Evolutionary conservation across 768 basidiomycete genomes (phyloP), one percentile per base, ranked within the genome.

Genomic region (Auriscalpium orientale): DNA sequence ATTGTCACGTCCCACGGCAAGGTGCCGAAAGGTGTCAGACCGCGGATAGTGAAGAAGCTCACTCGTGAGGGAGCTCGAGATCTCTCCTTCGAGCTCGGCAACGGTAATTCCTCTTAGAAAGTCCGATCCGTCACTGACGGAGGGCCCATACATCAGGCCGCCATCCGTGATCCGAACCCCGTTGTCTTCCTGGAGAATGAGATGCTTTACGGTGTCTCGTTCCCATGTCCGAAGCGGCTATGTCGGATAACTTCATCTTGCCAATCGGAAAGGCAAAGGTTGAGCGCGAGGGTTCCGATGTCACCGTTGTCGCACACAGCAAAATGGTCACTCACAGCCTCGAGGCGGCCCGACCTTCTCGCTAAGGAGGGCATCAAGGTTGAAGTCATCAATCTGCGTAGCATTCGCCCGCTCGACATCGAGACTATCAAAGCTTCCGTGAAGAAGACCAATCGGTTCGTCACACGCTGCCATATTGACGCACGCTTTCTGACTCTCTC

Each of bases 131-230:
- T 28, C 5, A 28, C 28, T 28, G 28, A 28, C 28, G 28, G 28
- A 28, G 28, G 28, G 28, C 28, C 28, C n/a, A 28, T 28, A 28
- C 4, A 49, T 12, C 59, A 95, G 93, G 73, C 93, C 59, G 97
- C 97, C 43, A 98, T 99, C 68, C 91, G 97, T 40, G 97, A 99
- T 72, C 95, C 95, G 53, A 98, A 95, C 76, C 94, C 94, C 13
- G 90, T 98, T 64, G 94, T 98, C 63, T 94, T 99, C 82, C 88
- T 99, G 52, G 97, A 99, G 71, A 99, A 99, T 74, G 97, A 99
- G 73, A 93, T 99, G 84, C 73, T 99, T 70, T 99, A 99, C 76
- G 97, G 97, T 73, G 85, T 94, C 61, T 82, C 88, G 37, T 99
- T 98, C 87, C 95, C 50, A 87, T 98, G 86, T 92, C 93, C 28